These are phyloP conservation scores for Aspergillus chevalieri DNA, from an alignment of 2,329 filamentous ascomycete genomes.

Conservation along the genomic window DNA sequence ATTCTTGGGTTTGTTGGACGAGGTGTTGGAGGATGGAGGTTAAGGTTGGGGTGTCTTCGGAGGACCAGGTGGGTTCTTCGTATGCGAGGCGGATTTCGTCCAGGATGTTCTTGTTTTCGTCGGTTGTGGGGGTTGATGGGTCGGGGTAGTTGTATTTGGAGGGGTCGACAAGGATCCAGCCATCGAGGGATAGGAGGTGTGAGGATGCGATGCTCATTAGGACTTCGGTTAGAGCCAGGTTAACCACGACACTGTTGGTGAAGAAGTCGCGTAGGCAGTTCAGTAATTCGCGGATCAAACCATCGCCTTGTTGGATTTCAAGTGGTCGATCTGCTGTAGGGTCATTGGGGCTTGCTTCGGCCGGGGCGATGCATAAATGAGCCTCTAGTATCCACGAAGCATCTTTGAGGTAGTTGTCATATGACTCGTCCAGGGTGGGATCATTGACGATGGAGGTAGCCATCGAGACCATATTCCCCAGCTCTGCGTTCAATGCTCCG, in stretches of 20 bases:
- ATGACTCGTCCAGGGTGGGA: slow-evolving; percentile 35
- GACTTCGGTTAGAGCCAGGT: slow-evolving; percentile 77
- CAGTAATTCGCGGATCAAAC: slow-evolving; percentile 48
- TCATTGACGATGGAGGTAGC: slow-evolving; percentile 33
- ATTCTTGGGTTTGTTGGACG: slow-evolving; percentile 56
- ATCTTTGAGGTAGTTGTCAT: slow-evolving; percentile 40
- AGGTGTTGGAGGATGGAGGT: slow-evolving; percentile 55
- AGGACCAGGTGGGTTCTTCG: slow-evolving; percentile 43
- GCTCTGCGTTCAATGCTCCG: slow-evolving; percentile 36
- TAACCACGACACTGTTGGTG: slow-evolving; percentile 84
- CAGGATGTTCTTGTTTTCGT: slow-evolving; percentile 14
- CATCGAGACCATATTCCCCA: slow-evolving; percentile 32
- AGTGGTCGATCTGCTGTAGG: slow-evolving; percentile 55
- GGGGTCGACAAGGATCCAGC: slow-evolving; percentile 79
- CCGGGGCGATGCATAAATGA: slow-evolving; percentile 27
- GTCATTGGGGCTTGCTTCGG: slow-evolving; percentile 31
- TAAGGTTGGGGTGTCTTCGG: slow-evolving; percentile 43
- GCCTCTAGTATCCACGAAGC: slow-evolving; percentile 48
- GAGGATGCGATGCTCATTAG: slow-evolving; percentile 78
- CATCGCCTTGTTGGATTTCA: slow-evolving; percentile 60
- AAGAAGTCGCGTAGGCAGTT: slow-evolving; percentile 71
- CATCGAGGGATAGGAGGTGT: slow-evolving; percentile 75
- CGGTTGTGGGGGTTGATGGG: background rate
- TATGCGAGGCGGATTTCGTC: slow-evolving; percentile 25
- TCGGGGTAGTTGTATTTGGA: slow-evolving; percentile 51